Conservation (phyloP, 2,329 filamentous ascomycete species). For the Cladosporium velox region DNA sequence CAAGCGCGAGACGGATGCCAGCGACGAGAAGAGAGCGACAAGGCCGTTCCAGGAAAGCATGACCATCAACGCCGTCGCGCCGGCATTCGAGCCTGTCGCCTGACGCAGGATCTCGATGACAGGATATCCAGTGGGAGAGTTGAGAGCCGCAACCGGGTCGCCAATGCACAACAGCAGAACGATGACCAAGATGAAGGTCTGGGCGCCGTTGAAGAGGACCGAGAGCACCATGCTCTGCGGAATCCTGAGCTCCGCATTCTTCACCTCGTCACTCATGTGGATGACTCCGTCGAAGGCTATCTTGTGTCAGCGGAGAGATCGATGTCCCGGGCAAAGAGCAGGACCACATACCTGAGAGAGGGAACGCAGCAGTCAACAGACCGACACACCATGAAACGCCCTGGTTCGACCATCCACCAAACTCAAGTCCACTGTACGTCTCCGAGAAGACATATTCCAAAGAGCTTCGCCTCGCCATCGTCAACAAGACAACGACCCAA, state of each 20-base stretch:
- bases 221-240: constrained; percentile 46
- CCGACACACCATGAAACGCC: constrained; percentile 44
- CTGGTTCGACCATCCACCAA: constrained; percentile 39
- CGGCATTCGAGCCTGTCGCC: constrained; percentile 1
- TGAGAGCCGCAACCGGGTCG: constrained; percentile 32
- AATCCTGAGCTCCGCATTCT: constrained; percentile 33
- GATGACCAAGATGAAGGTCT: constrained; percentile 45
- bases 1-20: constrained; percentile 16
- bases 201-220: constrained; percentile 43
- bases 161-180: constrained; percentile 47
- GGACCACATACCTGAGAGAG: constrained; percentile 45
- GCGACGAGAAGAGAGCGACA: constrained; percentile 7
- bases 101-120: constrained; percentile 33
- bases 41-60: constrained; percentile 12
- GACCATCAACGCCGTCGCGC: not conserved
- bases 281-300: constrained; percentile 14
- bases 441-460: constrained; percentile 38
- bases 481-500: constrained; percentile 31
- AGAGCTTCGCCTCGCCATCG: constrained; percentile 38
- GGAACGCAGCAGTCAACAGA: constrained; percentile 39
- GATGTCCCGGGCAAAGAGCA: not conserved
- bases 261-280: constrained; percentile 32
- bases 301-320: constrained; percentile 23
- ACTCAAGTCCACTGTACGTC: constrained; percentile 26
- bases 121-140: constrained; percentile 32